Conservation (phyloP, 352 stramenopile species). For the Phytophthora pinifolia region DNA sequence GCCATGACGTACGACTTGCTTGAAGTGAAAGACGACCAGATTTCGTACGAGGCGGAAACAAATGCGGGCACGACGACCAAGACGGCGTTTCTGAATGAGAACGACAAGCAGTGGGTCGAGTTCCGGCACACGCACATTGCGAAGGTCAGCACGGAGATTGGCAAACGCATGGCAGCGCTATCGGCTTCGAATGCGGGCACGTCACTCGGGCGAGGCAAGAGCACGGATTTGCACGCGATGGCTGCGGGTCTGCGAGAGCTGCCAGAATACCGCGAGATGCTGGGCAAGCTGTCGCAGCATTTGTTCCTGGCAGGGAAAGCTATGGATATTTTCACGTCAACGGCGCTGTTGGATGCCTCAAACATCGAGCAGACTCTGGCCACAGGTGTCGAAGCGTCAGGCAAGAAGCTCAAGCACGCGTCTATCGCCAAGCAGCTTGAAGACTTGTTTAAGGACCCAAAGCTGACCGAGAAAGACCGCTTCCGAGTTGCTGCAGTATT, state of each 20-base stretch:
- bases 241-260: slow-evolving; percentile 91
- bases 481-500: slow-evolving; percentile 93
- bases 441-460: slow-evolving; percentile 84
- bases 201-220: slow-evolving; percentile 76
- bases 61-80: slow-evolving; percentile 75
- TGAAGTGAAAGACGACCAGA: slow-evolving; percentile 92
- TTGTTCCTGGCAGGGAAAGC: slow-evolving; percentile 93
- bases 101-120: slow-evolving; percentile 96
- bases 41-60: slow-evolving; percentile 91
- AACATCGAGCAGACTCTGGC: slow-evolving; percentile 96
- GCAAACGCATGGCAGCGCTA: slow-evolving; percentile 70
- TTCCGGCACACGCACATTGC: slow-evolving; percentile 96
- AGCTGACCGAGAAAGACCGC: slow-evolving; percentile 73
- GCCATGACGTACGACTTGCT: slow-evolving; percentile 97
- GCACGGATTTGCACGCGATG: slow-evolving; percentile 91
- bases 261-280: slow-evolving; percentile 94
- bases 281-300: slow-evolving; percentile 94
- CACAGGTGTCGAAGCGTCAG: slow-evolving; percentile 93
- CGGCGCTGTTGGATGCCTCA: slow-evolving; percentile 86
- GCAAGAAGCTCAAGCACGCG: slow-evolving; percentile 85
- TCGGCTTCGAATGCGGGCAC: slow-evolving; percentile 81
- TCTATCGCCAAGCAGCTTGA: slow-evolving; percentile 89
- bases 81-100: slow-evolving; percentile 96
- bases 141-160: slow-evolving; percentile 81
- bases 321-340: slow-evolving; percentile 93